Conservation (phyloP, 495 filamentous ascomycete species). For the Corynascus novoguineensis region DNA sequence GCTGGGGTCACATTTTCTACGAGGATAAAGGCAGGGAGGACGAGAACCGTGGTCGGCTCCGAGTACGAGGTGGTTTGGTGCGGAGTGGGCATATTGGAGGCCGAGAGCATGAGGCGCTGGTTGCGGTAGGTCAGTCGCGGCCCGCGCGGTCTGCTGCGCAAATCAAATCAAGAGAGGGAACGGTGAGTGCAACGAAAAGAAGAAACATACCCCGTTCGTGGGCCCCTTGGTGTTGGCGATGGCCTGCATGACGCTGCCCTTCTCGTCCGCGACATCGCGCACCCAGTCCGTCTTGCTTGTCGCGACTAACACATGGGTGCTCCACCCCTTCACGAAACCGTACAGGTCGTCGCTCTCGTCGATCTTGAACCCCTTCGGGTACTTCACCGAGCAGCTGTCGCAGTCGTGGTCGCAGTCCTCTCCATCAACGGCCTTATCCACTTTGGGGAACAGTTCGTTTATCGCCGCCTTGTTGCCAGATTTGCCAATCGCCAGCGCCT, state of each 20-base stretch:
- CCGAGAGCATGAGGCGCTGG: constrained; percentile 86
- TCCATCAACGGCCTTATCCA: constrained; percentile 68
- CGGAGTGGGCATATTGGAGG: constrained; percentile 84
- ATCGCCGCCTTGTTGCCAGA: constrained; percentile 59
- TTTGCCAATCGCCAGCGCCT: constrained; percentile 55
- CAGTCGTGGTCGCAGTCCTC: constrained; percentile 91
- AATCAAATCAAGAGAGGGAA: too few relatives aligned
- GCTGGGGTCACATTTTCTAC: constrained; percentile 80
- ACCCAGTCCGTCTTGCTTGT: constrained; percentile 96
- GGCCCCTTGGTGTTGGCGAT: constrained; percentile 58
- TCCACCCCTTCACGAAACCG: constrained; percentile 82
- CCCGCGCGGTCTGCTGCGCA: too few relatives aligned
- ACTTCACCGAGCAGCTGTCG: constrained; percentile 68
- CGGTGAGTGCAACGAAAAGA: not conserved
- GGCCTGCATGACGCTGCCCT: constrained; percentile 92
- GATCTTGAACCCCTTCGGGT: constrained; percentile 65
- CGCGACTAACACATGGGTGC: constrained; percentile 83
- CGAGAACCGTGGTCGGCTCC: constrained; percentile 72
- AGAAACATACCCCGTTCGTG: constrained; percentile 62
- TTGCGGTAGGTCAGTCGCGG: too few relatives aligned
- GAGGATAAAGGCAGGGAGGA: constrained; percentile 82
- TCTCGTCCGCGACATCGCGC: constrained; percentile 80
- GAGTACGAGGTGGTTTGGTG: constrained; percentile 49
- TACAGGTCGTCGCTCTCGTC: constrained; percentile 77
- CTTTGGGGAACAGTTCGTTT: constrained; percentile 58